Percentiles rank a stretch among this genome's conserved stretches.
Conservation (phyloP, 108 stramenopile genomes). For the Nitzschia inconspicua region DNA sequence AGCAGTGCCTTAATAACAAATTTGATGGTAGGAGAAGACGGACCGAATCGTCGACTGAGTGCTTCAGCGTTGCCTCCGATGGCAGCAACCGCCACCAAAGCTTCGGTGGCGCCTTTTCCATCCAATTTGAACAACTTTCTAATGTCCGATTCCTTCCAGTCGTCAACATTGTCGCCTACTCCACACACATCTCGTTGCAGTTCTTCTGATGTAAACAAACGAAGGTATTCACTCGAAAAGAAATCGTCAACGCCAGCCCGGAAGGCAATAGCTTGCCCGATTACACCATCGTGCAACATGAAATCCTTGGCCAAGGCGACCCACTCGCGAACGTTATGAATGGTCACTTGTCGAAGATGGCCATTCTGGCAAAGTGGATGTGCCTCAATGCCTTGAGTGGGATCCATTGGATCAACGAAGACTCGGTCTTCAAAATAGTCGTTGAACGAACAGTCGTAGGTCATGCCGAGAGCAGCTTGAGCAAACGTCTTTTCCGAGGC, state of each 20-base stretch:
- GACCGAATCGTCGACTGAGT: conserved; percentile 39
- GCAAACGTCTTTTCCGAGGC: conserved; percentile 36
- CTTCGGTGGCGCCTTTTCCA: conserved; percentile 48
- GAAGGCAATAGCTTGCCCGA: conserved; percentile 39
- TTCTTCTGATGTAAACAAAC: conserved; percentile 41
- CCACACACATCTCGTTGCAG: conserved; percentile 51
- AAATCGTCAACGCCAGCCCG: conserved; percentile 45
- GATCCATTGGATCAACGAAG: conserved; percentile 55
- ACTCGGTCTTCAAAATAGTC: conserved; percentile 48
- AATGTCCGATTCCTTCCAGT: conserved; percentile 42
- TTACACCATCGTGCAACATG: conserved; percentile 45
- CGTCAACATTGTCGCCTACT: conserved; percentile 42
- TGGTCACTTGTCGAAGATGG: conserved; percentile 21
- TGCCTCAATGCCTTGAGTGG: conserved; percentile 35
- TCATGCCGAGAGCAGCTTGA: conserved; percentile 29
- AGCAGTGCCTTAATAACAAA: conserved; percentile 41
- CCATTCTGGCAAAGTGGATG: conserved; percentile 37
- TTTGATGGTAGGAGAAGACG: conserved; percentile 39
- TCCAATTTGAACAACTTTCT: conserved; percentile 44
- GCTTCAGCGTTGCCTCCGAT: conserved; percentile 54
- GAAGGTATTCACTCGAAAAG: conserved; percentile 29
- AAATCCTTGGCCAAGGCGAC: conserved; percentile 33
- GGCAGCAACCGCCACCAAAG: conserved; percentile 53
- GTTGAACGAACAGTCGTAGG: conserved; percentile 47
- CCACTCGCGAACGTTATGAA: conserved; percentile 51